Percentiles rank a stretch among this genome's conserved stretches.
Conservation (phyloP, 2,329 filamentous ascomycete species). For the Microsporum ferrugineum region DNA sequence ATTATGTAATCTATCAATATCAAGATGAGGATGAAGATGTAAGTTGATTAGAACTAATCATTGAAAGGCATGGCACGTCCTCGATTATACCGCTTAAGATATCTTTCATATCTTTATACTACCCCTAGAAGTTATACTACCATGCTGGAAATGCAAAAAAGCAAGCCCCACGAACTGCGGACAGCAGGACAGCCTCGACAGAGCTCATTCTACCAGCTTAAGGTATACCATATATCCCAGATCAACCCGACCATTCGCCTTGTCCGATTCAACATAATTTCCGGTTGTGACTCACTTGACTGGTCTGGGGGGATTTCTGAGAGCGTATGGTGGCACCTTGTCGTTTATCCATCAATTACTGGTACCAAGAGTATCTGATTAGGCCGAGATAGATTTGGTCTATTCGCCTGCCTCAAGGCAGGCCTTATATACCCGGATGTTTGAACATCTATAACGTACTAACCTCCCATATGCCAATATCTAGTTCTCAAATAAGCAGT, state of each 20-base stretch:
- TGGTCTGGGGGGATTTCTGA: background rate
- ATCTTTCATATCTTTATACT: background rate
- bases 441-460: background rate
- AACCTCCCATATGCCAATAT: background rate
- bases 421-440: background rate
- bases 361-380: background rate
- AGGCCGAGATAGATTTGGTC: background rate
- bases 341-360: background rate
- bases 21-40: background rate
- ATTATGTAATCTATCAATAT: background rate
- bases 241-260: conserved; percentile 58
- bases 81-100: background rate
- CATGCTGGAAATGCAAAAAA: background rate
- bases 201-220: conserved; percentile 51
- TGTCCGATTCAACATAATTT: conserved; percentile 51
- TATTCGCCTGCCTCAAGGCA: background rate
- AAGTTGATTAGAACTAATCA: background rate
- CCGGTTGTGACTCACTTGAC: background rate
- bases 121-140: background rate
- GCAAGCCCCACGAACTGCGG: conserved; percentile 52
- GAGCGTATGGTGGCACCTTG: background rate
- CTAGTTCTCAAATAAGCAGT: conserved; percentile 10
- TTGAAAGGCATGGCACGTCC: background rate
- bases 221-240: conserved; percentile 48
- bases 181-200: conserved; percentile 65